Conservation (phyloP, 1,139 yeast species). For the Pichia sp. region DNA sequence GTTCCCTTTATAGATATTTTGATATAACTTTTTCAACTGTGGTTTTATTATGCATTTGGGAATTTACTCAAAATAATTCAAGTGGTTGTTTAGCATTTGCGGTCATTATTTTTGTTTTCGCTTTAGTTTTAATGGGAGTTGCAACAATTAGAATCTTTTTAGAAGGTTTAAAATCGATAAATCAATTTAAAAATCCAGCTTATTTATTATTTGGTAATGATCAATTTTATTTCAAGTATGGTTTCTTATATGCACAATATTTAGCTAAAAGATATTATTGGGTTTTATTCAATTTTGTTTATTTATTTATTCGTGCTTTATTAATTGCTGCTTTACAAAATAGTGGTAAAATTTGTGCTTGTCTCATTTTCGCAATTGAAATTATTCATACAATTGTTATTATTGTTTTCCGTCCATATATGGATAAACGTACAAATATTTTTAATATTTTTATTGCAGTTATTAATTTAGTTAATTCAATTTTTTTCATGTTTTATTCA, state of each 20-base stretch:
- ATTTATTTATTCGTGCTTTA: slow-evolving; percentile 67
- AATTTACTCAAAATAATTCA: slow-evolving; percentile 75
- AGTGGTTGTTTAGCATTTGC: slow-evolving; percentile 80
- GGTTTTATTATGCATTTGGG: slow-evolving; percentile 80
- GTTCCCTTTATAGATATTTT: slow-evolving; percentile 76
- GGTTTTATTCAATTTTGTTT: slow-evolving; percentile 56
- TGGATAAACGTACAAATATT: slow-evolving; percentile 91
- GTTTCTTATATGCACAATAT: slow-evolving; percentile 86
- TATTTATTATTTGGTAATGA: slow-evolving; percentile 83
- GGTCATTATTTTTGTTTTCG: slow-evolving; percentile 45
- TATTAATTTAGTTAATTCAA: slow-evolving; percentile 71
- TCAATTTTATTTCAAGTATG: slow-evolving; percentile 75
- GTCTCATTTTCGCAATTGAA: slow-evolving; percentile 70
- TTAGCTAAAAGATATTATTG: slow-evolving; percentile 86
- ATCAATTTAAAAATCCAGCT: slow-evolving; percentile 84
- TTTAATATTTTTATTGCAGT: slow-evolving; percentile 83
- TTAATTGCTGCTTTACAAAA: slow-evolving; percentile 82
- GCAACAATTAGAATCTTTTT: slow-evolving; percentile 68
- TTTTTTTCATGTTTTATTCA: slow-evolving; percentile 85
- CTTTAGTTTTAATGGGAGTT: slow-evolving; percentile 55
- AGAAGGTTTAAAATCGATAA: slow-evolving; percentile 65
- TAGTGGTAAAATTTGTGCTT: slow-evolving; percentile 75
- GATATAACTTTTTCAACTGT: slow-evolving; percentile 83
- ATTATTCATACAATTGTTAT: slow-evolving; percentile 56
- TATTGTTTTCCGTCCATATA: slow-evolving; percentile 74